Evolutionary conservation across 441 rosid species (phyloP), one percentile per base, ranked within the genome.

Genomic region (Gossypium aridum): DNA sequence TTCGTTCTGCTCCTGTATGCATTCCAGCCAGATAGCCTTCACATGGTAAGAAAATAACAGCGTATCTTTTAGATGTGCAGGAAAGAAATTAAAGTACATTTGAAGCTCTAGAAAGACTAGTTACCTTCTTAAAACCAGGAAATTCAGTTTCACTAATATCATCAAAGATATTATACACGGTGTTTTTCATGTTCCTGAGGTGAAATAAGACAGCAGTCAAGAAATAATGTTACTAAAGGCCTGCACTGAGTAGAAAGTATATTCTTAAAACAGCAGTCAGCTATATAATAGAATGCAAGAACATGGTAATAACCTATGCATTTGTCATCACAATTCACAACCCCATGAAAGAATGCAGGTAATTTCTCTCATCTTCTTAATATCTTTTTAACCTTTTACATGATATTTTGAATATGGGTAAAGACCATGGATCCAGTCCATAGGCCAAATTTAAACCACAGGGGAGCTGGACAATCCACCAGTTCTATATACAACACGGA

Each of bases 21-120:
- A 91, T 65, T 91, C 98, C 77, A 88, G 76, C 99, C 99, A 96
- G 73, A 86, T 65, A 57, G 97, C 87, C 98, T 93, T 80, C 80
- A 78, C 17, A 25, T 63, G 78, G 47, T 78, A 79, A 39, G 71
- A 78, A 77, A 14, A 25, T n/a, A 70, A 47, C 64, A 79, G 56
- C 73, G 69, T 31, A 78, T 73, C 23, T 59, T 57, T 25, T 71
- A 25, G 13, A 22, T 3, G 75, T 23, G 31, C 14, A 23, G 51
- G 31, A 64, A 51, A 64, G 47, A 80, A 25, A 1, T 25, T 43
- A 39, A 12, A 66, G 1, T 47, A 55, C 10, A 66, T 49, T 5
- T 77, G 67, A 79, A 75, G 64, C 74, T 78, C 13, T 69, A 68
- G 81, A 75, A 4, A 2, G 67, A 75, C 66, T 68, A 67, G 66